Conservation (phyloP, 805 yeast genomes). For the Metschnikowia arizonensis region DNA sequence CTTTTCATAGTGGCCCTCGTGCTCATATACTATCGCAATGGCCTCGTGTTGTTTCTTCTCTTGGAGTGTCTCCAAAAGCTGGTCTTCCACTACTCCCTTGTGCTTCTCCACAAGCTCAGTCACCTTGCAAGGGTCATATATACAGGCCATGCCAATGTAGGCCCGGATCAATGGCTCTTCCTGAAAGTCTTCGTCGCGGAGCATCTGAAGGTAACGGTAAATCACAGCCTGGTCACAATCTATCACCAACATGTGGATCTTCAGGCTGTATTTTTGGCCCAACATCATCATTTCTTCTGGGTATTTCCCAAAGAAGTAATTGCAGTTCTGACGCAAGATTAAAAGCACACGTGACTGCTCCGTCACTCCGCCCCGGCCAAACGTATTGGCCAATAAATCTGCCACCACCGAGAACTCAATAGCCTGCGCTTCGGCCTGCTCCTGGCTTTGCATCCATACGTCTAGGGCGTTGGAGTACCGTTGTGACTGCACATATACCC, state of each 20-base stretch:
- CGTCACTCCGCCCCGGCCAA: slow-evolving; percentile 13
- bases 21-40: slow-evolving; percentile 29
- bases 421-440: slow-evolving; percentile 10
- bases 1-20: slow-evolving; percentile 20
- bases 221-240: slow-evolving; percentile 20
- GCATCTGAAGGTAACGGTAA: slow-evolving; percentile 30
- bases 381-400: slow-evolving; percentile 27
- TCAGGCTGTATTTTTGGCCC: slow-evolving; percentile 35
- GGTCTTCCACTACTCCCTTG: slow-evolving; percentile 8
- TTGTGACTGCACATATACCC: slow-evolving; percentile 52
- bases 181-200: not conserved
- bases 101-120: slow-evolving; percentile 15
- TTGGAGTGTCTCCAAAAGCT: slow-evolving; percentile 18
- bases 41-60: slow-evolving; percentile 25
- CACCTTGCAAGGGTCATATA: slow-evolving; percentile 17
- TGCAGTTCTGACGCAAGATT: slow-evolving; percentile 25
- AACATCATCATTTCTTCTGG: slow-evolving; percentile 32
- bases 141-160: slow-evolving; percentile 25
- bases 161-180: slow-evolving; percentile 6
- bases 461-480: slow-evolving; percentile 50
- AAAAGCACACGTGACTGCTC: slow-evolving; percentile 24
- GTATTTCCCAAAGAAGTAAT: slow-evolving; percentile 25
- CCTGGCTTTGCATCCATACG: slow-evolving; percentile 42
- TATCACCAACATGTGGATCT: slow-evolving; percentile 37
- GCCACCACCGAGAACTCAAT: slow-evolving; percentile 13